Conservation (phyloP, 352 stramenopile genomes). For the Peronospora belbahrii region DNA sequence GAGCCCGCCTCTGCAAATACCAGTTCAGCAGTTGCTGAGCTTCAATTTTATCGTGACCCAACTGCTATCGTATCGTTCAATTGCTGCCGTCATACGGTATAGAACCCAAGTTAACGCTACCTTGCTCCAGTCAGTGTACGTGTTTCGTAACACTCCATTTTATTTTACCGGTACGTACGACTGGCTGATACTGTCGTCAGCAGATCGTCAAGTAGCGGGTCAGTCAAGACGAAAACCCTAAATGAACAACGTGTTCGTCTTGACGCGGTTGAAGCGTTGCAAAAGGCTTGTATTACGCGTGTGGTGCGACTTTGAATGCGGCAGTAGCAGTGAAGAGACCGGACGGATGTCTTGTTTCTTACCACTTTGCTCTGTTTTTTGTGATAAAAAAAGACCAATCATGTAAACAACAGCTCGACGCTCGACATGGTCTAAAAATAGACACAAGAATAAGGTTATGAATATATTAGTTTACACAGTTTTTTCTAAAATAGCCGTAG, state of each 20-base stretch:
- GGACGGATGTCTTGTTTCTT: constrained; percentile 16
- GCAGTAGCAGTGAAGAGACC: constrained; percentile 12
- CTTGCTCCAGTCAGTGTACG: too few relatives aligned
- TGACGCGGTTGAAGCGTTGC: constrained; percentile 10
- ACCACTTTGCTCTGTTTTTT: too few relatives aligned
- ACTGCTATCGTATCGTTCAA: constrained; percentile 4
- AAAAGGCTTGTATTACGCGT: constrained; percentile 1
- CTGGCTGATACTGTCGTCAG: too few relatives aligned
- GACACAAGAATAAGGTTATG: constrained; percentile 5
- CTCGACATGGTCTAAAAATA: constrained; percentile 13
- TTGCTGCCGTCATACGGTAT: constrained; percentile 5
- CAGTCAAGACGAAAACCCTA: too few relatives aligned
- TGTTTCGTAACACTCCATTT: neutral
- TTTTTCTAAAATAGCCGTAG: too few relatives aligned
- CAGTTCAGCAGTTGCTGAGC: constrained; percentile 14
- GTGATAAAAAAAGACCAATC: too few relatives aligned
- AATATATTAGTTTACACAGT: neutral
- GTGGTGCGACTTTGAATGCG: neutral
- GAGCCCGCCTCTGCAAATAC: constrained; percentile 3
- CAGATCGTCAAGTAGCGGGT: neutral
- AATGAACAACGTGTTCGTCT: constrained; percentile 5
- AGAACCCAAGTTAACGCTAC: neutral
- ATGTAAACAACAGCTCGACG: constrained; percentile 11
- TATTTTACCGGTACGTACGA: too few relatives aligned
- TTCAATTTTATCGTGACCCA: constrained; percentile 1